Base-by-base conservation (phyloP, 306 rosid genomes). In the Neltuma alba region DNA sequence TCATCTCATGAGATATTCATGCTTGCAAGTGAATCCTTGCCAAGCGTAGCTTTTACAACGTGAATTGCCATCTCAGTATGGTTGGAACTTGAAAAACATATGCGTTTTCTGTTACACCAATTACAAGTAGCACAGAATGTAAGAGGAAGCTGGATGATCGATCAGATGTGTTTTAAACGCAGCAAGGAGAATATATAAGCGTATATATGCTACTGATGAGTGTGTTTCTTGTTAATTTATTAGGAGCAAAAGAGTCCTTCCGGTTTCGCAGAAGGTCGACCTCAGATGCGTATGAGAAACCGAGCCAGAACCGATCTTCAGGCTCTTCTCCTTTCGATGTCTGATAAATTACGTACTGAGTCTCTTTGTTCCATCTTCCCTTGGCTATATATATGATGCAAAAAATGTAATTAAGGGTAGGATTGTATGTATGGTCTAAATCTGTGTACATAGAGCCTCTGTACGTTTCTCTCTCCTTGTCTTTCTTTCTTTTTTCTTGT, bases 261-360 rank as follows among this genome's bases (percentile, higher is more conserved):
- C 89, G 95, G 62, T 90, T 90, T 74, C 82, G 96, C 12, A 84
- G 97, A 62, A 89, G 76, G 86, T 94, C 96, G 12, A 23, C 90
- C 15, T 92, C 98, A 41, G 97, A 94, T 64, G 91, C 90, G 2
- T 86, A 77, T 76, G 89, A 86, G 86, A 92, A 92, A 87, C 76
- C 88, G 21, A 67, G 54, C 79, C 78, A 76, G 61, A 82, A 33
- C 84, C 79, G 91, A 89, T 72, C 89, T 87, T 72, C 89, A 75
- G 76, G 79, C 89, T 11, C 94, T 85, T 55, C 95, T 90, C 80
- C 96, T 89, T 91, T 74, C 83, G 92, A 93, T 83, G 91, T 82
- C 85, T 90, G 91, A 92, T 79, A 70, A 75, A 77, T 79, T 66
- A 66, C 27, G 61, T 54, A 54, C 12, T 2, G 82, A 80, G 72